Conservation (phyloP, 1,284 basidiomycete genomes). For the Cryptococcus sp. region DNA sequence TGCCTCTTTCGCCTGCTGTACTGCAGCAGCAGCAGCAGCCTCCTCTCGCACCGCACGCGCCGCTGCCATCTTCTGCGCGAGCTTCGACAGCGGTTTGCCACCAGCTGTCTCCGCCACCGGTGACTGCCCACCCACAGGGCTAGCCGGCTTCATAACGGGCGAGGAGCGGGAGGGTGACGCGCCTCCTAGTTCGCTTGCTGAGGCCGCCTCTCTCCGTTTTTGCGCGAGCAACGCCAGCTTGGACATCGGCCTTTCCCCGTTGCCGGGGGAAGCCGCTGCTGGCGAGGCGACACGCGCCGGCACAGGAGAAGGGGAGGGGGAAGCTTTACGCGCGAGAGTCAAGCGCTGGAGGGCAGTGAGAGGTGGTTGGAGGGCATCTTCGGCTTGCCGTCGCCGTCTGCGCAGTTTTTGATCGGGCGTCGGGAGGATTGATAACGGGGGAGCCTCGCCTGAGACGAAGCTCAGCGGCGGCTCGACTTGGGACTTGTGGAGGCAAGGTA, state of each 20-base stretch:
- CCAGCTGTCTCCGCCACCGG: constrained; percentile 16
- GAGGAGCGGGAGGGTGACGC: background rate
- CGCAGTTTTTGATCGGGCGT: constrained; percentile 39
- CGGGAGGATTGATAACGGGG: constrained; percentile 29
- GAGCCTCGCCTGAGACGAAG: constrained; percentile 34
- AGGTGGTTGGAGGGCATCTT: constrained; percentile 50
- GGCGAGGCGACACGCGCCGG: constrained; percentile 7
- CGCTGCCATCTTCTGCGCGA: constrained; percentile 55
- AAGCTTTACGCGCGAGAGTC: constrained; percentile 51
- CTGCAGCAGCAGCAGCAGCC: constrained; percentile 19
- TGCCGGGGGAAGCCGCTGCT: constrained; percentile 1
- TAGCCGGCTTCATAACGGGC: background rate
- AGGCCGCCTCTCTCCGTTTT: constrained; percentile 54
- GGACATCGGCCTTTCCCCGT: constrained; percentile 54
- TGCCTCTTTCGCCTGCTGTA: constrained; percentile 1
- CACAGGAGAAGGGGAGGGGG: constrained; percentile 20
- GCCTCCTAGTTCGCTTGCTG: background rate
- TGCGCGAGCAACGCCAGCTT: constrained; percentile 68
- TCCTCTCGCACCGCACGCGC: constrained; percentile 34
- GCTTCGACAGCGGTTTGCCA: constrained; percentile 53
- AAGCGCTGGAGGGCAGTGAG: constrained; percentile 68
- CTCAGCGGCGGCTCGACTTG: constrained; percentile 28
- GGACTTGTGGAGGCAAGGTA: constrained; percentile 3
- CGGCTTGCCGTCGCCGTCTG: constrained; percentile 9
- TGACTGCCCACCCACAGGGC: constrained; percentile 47